Conservation (phyloP, 495 filamentous ascomycete species). For the Neurospora sp. region DNA sequence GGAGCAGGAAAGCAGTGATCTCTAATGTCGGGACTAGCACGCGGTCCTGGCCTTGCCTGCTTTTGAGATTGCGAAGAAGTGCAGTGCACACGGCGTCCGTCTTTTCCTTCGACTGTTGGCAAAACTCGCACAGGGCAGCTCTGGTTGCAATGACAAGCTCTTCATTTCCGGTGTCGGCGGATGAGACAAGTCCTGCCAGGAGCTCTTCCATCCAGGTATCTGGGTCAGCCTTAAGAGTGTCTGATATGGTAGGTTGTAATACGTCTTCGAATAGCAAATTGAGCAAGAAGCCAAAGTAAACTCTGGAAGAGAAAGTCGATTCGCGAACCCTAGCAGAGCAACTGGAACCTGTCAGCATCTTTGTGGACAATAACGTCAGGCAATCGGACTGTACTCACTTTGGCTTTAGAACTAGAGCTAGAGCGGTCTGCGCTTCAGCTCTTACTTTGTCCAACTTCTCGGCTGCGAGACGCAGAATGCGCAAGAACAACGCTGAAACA, state of each 20-base stretch:
- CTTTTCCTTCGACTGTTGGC: slow-evolving; percentile 23
- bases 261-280: slow-evolving; percentile 22
- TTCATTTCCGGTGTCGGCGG: slow-evolving; percentile 76
- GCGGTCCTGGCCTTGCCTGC: slow-evolving; percentile 47
- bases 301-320: slow-evolving; percentile 37
- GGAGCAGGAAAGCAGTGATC: slow-evolving; percentile 63
- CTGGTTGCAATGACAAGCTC: slow-evolving; percentile 66
- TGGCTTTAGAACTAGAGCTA: slow-evolving; percentile 26
- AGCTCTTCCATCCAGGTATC: slow-evolving; percentile 35
- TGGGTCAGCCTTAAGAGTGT: slow-evolving; percentile 4
- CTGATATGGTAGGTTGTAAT: slow-evolving; percentile 15
- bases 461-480: slow-evolving; percentile 58
- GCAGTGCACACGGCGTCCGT: slow-evolving; percentile 23
- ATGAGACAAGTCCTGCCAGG: slow-evolving; percentile 68
- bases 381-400: slow-evolving; percentile 17
- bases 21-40: slow-evolving; percentile 67
- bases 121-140: slow-evolving; percentile 51
- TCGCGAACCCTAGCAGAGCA: slow-evolving; percentile 16
- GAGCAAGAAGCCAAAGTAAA: slow-evolving; percentile 44
- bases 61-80: slow-evolving; percentile 27
- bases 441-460: slow-evolving; percentile 89
- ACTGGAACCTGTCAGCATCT: slow-evolving; percentile 12
- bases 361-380: not conserved
- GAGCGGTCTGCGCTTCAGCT: slow-evolving; percentile 46
- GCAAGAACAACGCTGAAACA: slow-evolving; percentile 25